Conservation (phyloP, 805 yeast genomes). For the Candida coquimbonensis region DNA sequence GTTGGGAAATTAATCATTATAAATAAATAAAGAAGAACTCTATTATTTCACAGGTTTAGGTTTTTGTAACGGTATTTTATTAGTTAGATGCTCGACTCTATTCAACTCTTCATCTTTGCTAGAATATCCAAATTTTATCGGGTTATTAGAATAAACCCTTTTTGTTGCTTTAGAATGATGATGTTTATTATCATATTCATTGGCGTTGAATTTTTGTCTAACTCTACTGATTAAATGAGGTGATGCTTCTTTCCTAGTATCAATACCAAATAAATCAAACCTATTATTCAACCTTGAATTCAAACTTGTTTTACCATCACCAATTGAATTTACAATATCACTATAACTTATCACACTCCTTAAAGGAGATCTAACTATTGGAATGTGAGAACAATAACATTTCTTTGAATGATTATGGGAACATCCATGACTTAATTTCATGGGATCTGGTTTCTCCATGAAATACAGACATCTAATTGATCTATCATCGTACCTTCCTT, state of each 20-base stretch:
- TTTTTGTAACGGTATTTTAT: too few species aligned
- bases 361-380: constrained; percentile 14
- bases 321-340: background rate
- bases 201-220: constrained; percentile 3
- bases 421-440: constrained; percentile 1
- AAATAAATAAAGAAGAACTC: too few species aligned
- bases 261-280: background rate
- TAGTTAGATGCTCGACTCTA: too few species aligned
- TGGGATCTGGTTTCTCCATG: background rate
- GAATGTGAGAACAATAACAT: constrained; percentile 11
- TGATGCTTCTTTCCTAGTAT: background rate
- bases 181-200: background rate
- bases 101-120: background rate
- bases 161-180: background rate
- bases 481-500: constrained; percentile 24
- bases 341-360: background rate
- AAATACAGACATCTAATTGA: constrained; percentile 17
- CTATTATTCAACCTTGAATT: background rate
- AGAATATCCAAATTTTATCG: background rate
- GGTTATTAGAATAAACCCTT: background rate
- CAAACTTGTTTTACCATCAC: constrained; percentile 1
- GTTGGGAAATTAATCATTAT: constrained; percentile 28
- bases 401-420: background rate
- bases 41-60: too few species aligned
- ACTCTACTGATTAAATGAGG: constrained; percentile 2